phyloP scores from a whole-genome alignment of 2,329 filamentous ascomycete genomes.

The Arthrobotrys iridis region DNA sequence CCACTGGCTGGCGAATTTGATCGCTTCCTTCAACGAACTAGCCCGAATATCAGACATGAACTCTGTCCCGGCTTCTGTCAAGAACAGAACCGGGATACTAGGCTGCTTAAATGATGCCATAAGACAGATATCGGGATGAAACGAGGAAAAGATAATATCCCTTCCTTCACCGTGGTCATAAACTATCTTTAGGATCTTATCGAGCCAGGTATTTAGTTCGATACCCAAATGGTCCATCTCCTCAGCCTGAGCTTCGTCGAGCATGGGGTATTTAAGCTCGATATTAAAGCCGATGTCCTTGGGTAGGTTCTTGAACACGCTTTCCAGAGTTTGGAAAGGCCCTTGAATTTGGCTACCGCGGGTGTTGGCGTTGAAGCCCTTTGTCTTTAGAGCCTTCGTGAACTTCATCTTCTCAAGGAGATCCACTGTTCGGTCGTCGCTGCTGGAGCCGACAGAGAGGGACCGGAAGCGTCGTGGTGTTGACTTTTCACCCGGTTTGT shows the following conservation, averaged over 20 bases:
- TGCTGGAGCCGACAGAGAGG: conserved; percentile 68
- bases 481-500: conserved; percentile 45
- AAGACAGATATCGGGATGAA: conserved; percentile 96
- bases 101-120: conserved; percentile 91
- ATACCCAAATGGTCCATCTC: conserved; percentile 97
- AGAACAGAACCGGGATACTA: conserved; percentile 88
- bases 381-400: conserved; percentile 92
- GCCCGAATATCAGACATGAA: conserved; percentile 88
- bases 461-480: conserved; percentile 63
- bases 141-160: conserved; percentile 97
- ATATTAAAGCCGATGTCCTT: conserved; percentile 93
- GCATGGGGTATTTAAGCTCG: conserved; percentile 99
- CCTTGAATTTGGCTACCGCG: conserved; percentile 95
- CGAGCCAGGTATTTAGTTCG: conserved; percentile 95
- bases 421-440: conserved; percentile 65
- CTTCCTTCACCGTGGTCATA: conserved; percentile 83
- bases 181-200: conserved; percentile 88
- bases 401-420: conserved; percentile 92
- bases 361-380: conserved; percentile 91
- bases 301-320: conserved; percentile 86
- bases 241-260: conserved; percentile 91
- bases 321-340: conserved; percentile 92
- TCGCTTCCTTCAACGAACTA: conserved; percentile 90
- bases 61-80: conserved; percentile 85
- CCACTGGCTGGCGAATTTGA: conserved; percentile 94